Evolutionary conservation across 257 asterid genomes (phyloP).

Genomic region (Solanum verrucosum): DNA sequence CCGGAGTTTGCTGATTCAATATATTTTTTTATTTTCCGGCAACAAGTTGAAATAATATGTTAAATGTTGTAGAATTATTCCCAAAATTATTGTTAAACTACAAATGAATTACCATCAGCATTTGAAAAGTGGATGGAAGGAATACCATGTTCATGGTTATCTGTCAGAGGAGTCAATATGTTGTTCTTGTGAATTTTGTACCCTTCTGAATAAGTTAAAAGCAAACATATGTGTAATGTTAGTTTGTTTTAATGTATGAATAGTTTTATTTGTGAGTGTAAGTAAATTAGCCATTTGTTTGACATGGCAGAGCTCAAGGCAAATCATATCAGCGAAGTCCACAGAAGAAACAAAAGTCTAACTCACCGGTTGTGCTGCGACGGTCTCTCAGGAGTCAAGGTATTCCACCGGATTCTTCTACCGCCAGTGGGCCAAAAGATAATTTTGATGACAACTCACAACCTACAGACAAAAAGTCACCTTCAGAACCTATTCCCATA

Average conservation of each 20-base stretch:
- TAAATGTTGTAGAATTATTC: no score
- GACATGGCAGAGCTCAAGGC: constrained; percentile 36
- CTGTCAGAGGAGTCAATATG: no score
- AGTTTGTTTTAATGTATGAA: not conserved
- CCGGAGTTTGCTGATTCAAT: not conserved
- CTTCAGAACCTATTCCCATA: constrained; percentile 38
- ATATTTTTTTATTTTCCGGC: not conserved
- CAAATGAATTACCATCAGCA: no score
- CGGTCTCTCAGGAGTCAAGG: constrained; percentile 90
- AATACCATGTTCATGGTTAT: not conserved
- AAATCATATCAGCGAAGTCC: constrained; percentile 56
- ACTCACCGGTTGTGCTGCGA: constrained; percentile 60
- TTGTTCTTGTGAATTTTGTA: not conserved
- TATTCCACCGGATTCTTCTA: constrained; percentile 59
- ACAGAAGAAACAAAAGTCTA: constrained; percentile 46
- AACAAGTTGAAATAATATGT: not conserved
- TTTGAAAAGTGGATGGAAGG: not conserved
- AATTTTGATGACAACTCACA: constrained; percentile 29
- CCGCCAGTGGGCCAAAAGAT: constrained; percentile 47
- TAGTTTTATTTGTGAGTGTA: not conserved
- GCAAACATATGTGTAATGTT: not conserved
- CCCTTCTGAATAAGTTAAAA: not conserved
- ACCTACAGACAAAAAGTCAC: not conserved
- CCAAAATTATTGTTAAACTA: not conserved
- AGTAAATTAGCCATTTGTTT: not conserved